These are phyloP conservation scores for Nadsonia fulvescens DNA, from an alignment of 805 yeast species.

Conservation along the genomic window DNA sequence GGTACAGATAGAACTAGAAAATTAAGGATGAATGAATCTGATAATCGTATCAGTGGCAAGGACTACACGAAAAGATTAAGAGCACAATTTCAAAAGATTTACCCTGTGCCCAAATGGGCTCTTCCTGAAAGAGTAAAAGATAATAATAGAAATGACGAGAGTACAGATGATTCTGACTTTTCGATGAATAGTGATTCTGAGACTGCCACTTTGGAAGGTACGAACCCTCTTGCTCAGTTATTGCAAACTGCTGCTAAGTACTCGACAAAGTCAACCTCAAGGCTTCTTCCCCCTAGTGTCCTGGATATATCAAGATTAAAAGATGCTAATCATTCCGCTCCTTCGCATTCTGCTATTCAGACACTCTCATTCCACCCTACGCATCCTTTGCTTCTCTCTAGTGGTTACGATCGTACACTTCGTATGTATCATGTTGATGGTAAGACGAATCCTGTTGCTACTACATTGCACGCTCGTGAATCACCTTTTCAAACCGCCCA, in stretches of 20 bases:
- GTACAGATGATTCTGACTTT: slow-evolving; percentile 13
- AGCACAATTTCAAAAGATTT: slow-evolving; percentile 50
- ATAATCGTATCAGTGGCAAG: slow-evolving; percentile 35
- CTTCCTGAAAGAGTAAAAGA: slow-evolving; percentile 18
- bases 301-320: slow-evolving; percentile 67
- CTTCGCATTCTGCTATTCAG: slow-evolving; percentile 70
- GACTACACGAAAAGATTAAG: slow-evolving; percentile 48
- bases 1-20: slow-evolving; percentile 47
- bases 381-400: slow-evolving; percentile 70
- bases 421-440: slow-evolving; percentile 87
- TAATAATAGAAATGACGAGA: slow-evolving; percentile 19
- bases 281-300: slow-evolving; percentile 47
- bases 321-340: slow-evolving; percentile 62
- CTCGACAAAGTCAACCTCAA: slow-evolving; percentile 19
- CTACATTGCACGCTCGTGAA: slow-evolving; percentile 61
- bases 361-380: slow-evolving; percentile 68
- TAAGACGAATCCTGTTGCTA: slow-evolving; percentile 57
- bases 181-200: slow-evolving; percentile 14
- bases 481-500: slow-evolving; percentile 66
- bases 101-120: slow-evolving; percentile 80
- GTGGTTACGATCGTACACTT: slow-evolving; percentile 81
- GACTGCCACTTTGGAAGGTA: slow-evolving; percentile 15
- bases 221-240: slow-evolving; percentile 19
- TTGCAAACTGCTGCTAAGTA: slow-evolving; percentile 16
- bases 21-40: slow-evolving; percentile 43